Base-by-base conservation (phyloP, 1,284 basidiomycete genomes). In the Earliella scabrosa region DNA sequence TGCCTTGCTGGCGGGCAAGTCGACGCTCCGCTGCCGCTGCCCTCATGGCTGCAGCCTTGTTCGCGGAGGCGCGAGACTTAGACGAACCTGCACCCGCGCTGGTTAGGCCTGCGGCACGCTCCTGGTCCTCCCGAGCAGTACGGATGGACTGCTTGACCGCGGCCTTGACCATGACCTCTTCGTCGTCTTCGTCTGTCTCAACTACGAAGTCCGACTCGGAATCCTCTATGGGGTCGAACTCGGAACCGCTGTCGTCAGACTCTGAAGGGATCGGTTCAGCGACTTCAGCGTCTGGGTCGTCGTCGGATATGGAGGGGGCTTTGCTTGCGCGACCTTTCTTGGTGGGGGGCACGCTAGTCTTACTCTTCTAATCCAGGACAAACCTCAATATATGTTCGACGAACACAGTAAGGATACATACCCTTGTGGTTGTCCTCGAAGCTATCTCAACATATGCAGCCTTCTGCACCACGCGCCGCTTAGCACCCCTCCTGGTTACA, bases 101-200 rank as follows among this genome's bases (percentile, higher is more conserved):
- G 20, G 74, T 63, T 23, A 56, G 40, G 10, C 64, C 68, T 29
- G 61, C 56, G 32, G 55, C 55, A 13, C 58, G 77, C 29, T 70
- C 74, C 39, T 68, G 71, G 26, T 70, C 71, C 21, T 61, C 63
- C 3, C 71, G 66, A 1, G 73, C 73, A 38, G 73, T 75, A 54
- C 77, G 73, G 47, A 83, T 68, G 7, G 89, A 91, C 58, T 78
- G 67, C 54, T 77, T 71, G 34, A 88, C 77, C 27, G 85, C 88
- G 20, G 75, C 78, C 41, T 77, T 73, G 14, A 91, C 45, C 82
- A 88, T 81, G 20, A 82, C 60, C 5, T 73, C 76, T 58, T 90
- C 87, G 39, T 80, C 82, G 51, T 82, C 80, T 67, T 50, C 65
- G 57, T 47, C 58, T 23, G 65, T 34, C 23, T 58, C 59, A 16